A percentile compares a stretch with the other conserved stretches of the same genome.
Evolutionary conservation across 805 yeast species (phyloP).

Genomic region (Kodamaea hsintzibuensis): DNA sequence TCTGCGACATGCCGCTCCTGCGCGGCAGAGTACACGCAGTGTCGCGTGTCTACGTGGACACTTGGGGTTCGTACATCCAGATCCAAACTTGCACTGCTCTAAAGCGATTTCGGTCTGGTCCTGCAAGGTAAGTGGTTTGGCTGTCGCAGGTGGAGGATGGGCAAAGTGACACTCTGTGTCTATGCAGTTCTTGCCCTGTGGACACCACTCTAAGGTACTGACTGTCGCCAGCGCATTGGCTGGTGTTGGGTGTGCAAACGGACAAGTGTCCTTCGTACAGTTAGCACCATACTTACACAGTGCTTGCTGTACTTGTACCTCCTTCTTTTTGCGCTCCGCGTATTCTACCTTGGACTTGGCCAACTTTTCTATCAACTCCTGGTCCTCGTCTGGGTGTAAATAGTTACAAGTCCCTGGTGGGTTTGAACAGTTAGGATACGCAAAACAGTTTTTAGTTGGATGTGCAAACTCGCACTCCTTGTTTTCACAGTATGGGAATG

Average conservation of each 20-base stretch:
- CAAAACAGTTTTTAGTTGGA: constrained; percentile 74
- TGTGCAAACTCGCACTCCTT: constrained; percentile 75
- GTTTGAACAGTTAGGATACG: constrained; percentile 76
- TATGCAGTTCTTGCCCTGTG: constrained; percentile 62
- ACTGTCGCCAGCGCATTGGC: constrained; percentile 75
- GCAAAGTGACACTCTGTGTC: constrained; percentile 68
- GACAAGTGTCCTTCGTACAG: constrained; percentile 79
- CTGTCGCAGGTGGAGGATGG: constrained; percentile 72
- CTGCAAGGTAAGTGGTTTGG: constrained; percentile 27
- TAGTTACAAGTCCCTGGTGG: constrained; percentile 80
- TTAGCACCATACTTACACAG: constrained; percentile 75
- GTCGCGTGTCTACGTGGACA: constrained; percentile 88
- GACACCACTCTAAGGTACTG: constrained; percentile 72
- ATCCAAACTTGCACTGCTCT: constrained; percentile 82
- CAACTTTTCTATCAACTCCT: constrained; percentile 64
- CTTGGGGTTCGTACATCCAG: constrained; percentile 69
- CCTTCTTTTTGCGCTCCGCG: constrained; percentile 38
- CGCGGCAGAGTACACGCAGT: constrained; percentile 72
- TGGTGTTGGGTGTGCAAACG: constrained; percentile 91
- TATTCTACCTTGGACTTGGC: constrained; percentile 60
- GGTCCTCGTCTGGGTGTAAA: constrained; percentile 85
- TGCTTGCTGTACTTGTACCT: constrained; percentile 37
- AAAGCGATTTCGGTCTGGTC: constrained; percentile 48
- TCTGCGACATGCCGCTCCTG: constrained; percentile 75
- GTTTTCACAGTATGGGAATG: constrained; percentile 71